Evolutionary conservation across 1,139 yeast genomes (phyloP).

Genomic region (Taphrina wiesneri): DNA sequence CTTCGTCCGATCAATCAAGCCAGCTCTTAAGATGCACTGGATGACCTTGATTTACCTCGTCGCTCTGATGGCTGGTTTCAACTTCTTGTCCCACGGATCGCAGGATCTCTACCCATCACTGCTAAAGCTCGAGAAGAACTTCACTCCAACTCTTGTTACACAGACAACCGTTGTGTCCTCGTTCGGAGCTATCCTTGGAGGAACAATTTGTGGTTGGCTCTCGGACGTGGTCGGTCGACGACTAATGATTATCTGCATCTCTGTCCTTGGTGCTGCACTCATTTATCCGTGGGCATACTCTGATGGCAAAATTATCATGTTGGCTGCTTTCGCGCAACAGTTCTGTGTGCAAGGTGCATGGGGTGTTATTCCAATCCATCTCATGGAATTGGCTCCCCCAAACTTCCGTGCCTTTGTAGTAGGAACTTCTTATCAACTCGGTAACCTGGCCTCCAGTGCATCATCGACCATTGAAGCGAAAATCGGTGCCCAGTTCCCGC

Average conservation of each 20-base stretch:
- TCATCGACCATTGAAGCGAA: conserved; percentile 79
- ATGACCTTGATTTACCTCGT: conserved; percentile 54
- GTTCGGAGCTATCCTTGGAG: conserved; percentile 69
- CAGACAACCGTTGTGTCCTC: conserved; percentile 71
- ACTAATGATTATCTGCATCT: conserved; percentile 57
- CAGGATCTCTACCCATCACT: conserved; percentile 73
- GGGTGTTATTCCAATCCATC: conserved; percentile 80
- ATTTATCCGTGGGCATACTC: conserved; percentile 75
- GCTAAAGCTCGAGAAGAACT: conserved; percentile 57
- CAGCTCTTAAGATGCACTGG: conserved; percentile 47
- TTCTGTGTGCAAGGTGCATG: conserved; percentile 84
- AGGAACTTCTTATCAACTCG: conserved; percentile 78
- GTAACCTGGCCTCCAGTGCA: conserved; percentile 80
- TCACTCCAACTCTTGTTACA: conserved; percentile 56
- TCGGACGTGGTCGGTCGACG: conserved; percentile 65
- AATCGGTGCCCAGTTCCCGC: conserved; percentile 54
- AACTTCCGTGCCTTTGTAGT: conserved; percentile 68
- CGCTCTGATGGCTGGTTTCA: conserved; percentile 62
- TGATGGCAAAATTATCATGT: conserved; percentile 61
- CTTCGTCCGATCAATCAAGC: conserved; percentile 42
- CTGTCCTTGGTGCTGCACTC: conserved; percentile 66
- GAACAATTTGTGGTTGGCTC: conserved; percentile 61
- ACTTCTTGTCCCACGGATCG: conserved; percentile 71
- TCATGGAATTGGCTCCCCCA: conserved; percentile 71
- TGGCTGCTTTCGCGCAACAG: conserved; percentile 65